phyloP scores from a whole-genome alignment of 148 eudicot species.

The Diospyros lotus region DNA sequence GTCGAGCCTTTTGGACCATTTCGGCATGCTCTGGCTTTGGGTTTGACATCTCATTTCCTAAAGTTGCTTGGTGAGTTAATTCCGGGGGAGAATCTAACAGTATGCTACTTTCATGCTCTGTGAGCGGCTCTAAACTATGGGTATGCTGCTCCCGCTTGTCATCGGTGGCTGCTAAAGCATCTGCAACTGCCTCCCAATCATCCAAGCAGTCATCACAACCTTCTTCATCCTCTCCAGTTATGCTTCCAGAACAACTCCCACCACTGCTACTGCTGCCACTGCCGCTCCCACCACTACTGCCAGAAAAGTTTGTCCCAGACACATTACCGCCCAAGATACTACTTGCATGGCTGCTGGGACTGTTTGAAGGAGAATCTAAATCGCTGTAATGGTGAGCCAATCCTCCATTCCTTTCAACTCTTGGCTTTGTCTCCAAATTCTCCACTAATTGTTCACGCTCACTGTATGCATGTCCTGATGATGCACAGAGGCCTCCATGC shows the following conservation, averaged over 20 bases:
- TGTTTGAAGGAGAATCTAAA: conserved; percentile 50
- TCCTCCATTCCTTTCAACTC: conserved; percentile 32
- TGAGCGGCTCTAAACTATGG: conserved; percentile 15
- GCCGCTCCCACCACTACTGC: conserved; percentile 43
- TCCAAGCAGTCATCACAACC: conserved; percentile 73
- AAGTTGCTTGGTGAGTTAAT: neutral
- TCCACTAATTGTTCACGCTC: conserved; percentile 23
- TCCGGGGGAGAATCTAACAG: conserved; percentile 16
- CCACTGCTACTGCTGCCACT: conserved; percentile 36
- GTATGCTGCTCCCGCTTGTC: conserved; percentile 36
- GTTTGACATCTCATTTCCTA: conserved; percentile 18
- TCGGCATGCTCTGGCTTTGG: conserved; percentile 29
- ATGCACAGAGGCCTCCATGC: conserved; percentile 18
- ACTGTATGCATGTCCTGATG: conserved; percentile 15
- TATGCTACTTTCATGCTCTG: conserved; percentile 13
- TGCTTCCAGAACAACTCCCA: conserved; percentile 54
- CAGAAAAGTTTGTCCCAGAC: conserved; percentile 42
- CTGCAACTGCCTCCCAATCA: conserved; percentile 95
- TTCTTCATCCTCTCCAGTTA: conserved; percentile 72
- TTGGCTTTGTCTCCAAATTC: conserved; percentile 37
- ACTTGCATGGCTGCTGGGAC: conserved; percentile 59
- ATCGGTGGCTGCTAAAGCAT: conserved; percentile 56
- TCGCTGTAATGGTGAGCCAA: conserved; percentile 47
- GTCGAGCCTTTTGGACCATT: conserved; percentile 17
- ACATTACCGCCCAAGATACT: conserved; percentile 40